Conservation (phyloP, 495 filamentous ascomycete genomes). For the Xylaria longipes region DNA sequence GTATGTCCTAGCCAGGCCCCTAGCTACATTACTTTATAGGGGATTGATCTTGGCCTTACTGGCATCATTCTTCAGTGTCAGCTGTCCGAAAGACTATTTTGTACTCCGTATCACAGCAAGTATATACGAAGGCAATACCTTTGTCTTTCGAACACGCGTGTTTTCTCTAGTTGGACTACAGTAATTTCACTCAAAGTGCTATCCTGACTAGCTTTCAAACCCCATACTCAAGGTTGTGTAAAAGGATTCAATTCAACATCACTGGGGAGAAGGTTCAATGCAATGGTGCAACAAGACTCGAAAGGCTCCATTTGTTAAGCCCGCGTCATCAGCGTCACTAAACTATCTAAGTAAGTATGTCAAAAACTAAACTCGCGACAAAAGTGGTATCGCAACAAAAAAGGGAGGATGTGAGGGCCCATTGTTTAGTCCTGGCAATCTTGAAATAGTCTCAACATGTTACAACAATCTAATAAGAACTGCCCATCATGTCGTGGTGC, state of each 20-base stretch:
- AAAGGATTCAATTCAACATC: neutral
- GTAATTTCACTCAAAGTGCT: neutral
- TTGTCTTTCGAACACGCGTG: neutral
- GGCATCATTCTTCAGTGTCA: neutral
- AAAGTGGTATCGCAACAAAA: neutral
- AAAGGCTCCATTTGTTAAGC: neutral
- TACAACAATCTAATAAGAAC: neutral
- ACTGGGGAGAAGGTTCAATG: neutral
- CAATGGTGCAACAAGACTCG: neutral
- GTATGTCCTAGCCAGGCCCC: too few species aligned
- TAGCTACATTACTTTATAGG: too few species aligned
- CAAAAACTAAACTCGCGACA: neutral
- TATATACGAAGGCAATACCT: constrained; percentile 1
- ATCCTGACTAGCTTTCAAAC: neutral
- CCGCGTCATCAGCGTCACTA: neutral
- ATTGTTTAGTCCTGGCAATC: constrained; percentile 1
- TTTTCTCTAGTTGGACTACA: neutral
- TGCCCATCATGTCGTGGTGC: neutral
- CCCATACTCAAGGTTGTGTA: neutral
- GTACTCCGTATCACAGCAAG: neutral
- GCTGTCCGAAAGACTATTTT: neutral
- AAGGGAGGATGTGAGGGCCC: neutral
- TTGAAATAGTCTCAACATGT: constrained; percentile 10
- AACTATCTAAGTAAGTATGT: neutral
- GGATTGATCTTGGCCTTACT: neutral